Conservation (phyloP, 441 rosid species). For the Jatropha multifida region DNA sequence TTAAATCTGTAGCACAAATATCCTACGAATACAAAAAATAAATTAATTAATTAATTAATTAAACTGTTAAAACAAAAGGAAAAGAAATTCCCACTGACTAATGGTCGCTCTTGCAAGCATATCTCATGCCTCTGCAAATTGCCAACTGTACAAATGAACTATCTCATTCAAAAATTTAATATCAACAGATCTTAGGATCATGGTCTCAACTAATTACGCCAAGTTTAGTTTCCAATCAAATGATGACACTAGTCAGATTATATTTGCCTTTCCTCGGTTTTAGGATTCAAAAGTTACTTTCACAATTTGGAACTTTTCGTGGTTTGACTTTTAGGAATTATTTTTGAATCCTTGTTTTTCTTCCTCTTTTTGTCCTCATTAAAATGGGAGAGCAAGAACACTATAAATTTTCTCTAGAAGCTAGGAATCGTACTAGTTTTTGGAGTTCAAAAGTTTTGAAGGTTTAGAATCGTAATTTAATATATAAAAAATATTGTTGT, state of each 20-base stretch:
- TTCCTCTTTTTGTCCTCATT: neutral
- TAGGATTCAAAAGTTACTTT: neutral
- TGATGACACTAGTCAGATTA: neutral
- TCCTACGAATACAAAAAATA: constrained; percentile 39
- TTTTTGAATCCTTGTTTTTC: neutral
- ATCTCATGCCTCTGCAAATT: constrained; percentile 4
- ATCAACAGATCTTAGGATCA: neutral
- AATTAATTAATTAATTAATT: no score
- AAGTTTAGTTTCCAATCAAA: neutral
- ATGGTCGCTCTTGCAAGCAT: neutral
- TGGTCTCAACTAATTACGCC: neutral
- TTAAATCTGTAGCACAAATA: constrained; percentile 68
- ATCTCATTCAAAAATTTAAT: neutral
- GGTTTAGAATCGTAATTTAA: neutral
- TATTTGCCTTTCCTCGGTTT: neutral
- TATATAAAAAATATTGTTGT: no score
- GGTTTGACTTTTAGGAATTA: neutral
- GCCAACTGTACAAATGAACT: constrained; percentile 2
- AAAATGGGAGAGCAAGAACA: neutral
- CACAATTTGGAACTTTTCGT: neutral
- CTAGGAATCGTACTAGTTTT: neutral
- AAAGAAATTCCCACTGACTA: neutral
- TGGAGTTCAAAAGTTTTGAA: neutral
- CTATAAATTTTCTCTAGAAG: neutral
- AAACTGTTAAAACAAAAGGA: neutral